Evolutionary conservation across 768 basidiomycete genomes (phyloP).

Genomic region (Cyathus striatus): DNA sequence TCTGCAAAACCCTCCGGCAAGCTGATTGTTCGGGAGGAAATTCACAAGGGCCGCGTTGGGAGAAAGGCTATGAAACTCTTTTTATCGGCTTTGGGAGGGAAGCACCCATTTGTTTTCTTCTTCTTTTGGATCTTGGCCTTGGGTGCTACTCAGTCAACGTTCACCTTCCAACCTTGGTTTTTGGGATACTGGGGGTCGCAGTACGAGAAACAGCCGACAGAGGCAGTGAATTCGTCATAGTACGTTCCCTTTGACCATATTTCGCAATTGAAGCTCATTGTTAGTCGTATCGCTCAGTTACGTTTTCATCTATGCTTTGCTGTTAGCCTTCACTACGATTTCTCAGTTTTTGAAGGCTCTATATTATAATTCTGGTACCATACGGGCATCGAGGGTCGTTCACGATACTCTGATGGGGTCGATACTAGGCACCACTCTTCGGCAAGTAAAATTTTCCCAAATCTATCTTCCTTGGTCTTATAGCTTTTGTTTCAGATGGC

Average conservation of each 20-base stretch:
- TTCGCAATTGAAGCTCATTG: not conserved
- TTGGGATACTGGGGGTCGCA: conserved; percentile 41
- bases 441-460: too few relatives aligned
- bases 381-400: conserved; percentile 51
- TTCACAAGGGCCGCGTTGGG: conserved; percentile 50
- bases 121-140: conserved; percentile 13
- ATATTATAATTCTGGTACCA: conserved; percentile 39
- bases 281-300: conserved; percentile 36
- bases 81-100: conserved; percentile 26
- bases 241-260: conserved; percentile 19
- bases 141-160: conserved; percentile 14
- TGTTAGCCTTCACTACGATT: conserved; percentile 8
- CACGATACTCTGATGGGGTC: conserved; percentile 48
- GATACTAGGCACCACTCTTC: conserved; percentile 54
- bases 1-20: conserved; percentile 32
- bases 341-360: conserved; percentile 27
- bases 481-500: conserved; percentile 32
- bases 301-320: conserved; percentile 11
- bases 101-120: conserved; percentile 25
- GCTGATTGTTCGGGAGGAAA: conserved; percentile 57
- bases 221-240: conserved; percentile 28
- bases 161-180: conserved; percentile 29
- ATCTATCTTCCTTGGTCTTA: not conserved
- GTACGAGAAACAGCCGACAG: conserved; percentile 27
- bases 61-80: conserved; percentile 38